Evolutionary conservation across 139 green algal genomes (phyloP), one percentile per base, ranked within the genome.

Genomic region (Micromonas pusilla): DNA sequence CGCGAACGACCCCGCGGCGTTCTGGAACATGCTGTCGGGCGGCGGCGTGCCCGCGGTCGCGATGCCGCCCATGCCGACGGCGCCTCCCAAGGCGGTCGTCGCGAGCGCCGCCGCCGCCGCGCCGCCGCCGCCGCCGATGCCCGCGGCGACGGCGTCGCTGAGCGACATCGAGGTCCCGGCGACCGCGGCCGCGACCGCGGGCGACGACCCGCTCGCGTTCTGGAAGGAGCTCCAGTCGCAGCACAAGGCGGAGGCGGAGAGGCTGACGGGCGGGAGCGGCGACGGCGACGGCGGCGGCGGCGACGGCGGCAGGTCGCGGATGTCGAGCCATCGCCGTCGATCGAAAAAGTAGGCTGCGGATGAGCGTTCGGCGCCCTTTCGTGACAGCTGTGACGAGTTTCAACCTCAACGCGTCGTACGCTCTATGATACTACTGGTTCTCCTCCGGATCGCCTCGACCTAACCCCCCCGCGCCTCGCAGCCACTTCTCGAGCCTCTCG

Each of bases 401-500:
- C n/a, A n/a, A n/a, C n/a, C n/a, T n/a, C n/a, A n/a, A n/a, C n/a
- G n/a, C n/a, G n/a, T n/a, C n/a, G n/a, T n/a, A n/a, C n/a, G n/a
- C n/a, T n/a, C n/a, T n/a, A n/a, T n/a, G n/a, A n/a, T n/a, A n/a
- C n/a, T n/a, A n/a, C n/a, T 57, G 9, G 45, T 74, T 30, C 1
- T 74, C 67, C 36, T n/a, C 16, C 1, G 63, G 2, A 23, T 25
- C 23, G 32, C 31, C 63, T 1, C 31, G 21, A 2, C 31, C 63
- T 32, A 1, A 25, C n/a, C 13, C 28, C 20, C 21, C 2, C 1
- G 21, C 63, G n/a, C n/a, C 63, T 70, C 31, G 63, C 28, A 70
- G 28, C 63, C 63, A 70, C 63, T 70, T 70, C 1, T 70, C 63
- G 1, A 70, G 31, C 28, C 23, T 32, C 31, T 70, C 63, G 63